Evolutionary conservation across 2,329 filamentous ascomycete species (phyloP).

Genomic region (Paecilomyces sp.): DNA sequence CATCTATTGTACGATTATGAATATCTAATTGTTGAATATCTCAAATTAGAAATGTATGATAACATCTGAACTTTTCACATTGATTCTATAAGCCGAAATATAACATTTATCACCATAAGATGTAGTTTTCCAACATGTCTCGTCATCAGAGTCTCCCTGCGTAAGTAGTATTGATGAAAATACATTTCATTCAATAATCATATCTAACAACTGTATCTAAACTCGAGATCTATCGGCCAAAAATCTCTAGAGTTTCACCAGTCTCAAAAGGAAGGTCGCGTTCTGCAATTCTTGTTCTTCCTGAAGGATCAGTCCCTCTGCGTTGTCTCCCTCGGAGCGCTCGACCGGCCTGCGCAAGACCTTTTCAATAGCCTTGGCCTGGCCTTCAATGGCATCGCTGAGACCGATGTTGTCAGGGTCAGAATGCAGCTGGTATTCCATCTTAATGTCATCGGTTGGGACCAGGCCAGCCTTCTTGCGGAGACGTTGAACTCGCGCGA

Average conservation of each 20-base stretch:
- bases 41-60: no score
- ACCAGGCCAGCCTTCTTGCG: constrained; percentile 90
- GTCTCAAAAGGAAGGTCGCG: constrained; percentile 68
- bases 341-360: constrained; percentile 70
- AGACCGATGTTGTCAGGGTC: constrained; percentile 74
- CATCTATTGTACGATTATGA: no score
- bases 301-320: constrained; percentile 59
- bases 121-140: constrained; percentile 2
- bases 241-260: constrained; percentile 60
- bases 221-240: not conserved
- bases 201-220: not conserved
- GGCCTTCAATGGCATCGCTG: constrained; percentile 60
- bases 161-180: constrained; percentile 1
- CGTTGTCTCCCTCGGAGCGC: constrained; percentile 52
- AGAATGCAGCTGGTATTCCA: constrained; percentile 78
- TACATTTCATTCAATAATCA: not conserved
- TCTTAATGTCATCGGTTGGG: constrained; percentile 88
- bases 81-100: no score
- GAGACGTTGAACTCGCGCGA: constrained; percentile 85
- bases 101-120: not conserved
- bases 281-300: constrained; percentile 83
- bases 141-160: not conserved
- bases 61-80: no score
- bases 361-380: constrained; percentile 65
- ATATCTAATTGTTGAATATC: no score